phyloP scores from a whole-genome alignment of 345 rosid species.

The Euphorbia tirucalli region DNA sequence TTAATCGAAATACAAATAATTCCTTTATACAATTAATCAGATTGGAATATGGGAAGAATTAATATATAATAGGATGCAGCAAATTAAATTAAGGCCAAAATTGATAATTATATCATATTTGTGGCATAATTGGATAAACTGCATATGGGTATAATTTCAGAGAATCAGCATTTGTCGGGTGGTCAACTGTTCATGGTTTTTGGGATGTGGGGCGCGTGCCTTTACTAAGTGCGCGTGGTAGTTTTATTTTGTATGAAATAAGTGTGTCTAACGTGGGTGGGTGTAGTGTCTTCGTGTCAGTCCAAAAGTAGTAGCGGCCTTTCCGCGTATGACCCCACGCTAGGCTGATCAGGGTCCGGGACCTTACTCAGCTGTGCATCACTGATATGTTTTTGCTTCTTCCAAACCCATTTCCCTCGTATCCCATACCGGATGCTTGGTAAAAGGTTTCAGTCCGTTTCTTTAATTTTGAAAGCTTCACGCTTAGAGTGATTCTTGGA shows the following conservation, averaged over 20 bases:
- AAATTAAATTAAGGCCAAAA: background rate
- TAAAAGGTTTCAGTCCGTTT: too few relatives aligned
- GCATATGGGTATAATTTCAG: conserved; percentile 11
- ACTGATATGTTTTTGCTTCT: too few relatives aligned
- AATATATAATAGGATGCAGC: background rate
- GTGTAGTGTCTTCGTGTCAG: conserved; percentile 7
- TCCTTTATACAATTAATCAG: background rate
- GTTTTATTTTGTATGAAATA: background rate
- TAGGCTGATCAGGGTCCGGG: background rate
- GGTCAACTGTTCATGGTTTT: background rate
- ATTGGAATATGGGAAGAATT: background rate
- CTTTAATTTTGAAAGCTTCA: too few relatives aligned
- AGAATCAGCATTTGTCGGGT: conserved; percentile 16
- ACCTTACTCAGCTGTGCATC: too few relatives aligned
- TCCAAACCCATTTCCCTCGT: too few relatives aligned
- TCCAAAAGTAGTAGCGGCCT: conserved; percentile 19
- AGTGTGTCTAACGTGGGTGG: conserved; percentile 16
- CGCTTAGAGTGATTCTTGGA: too few relatives aligned
- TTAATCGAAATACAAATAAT: background rate
- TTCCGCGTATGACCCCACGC: conserved; percentile 7
- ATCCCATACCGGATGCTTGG: too few relatives aligned
- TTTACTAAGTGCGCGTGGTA: background rate
- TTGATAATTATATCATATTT: background rate
- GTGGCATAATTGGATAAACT: conserved; percentile 11
- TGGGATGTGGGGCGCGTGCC: background rate